These are phyloP conservation scores for Millerozyma miso DNA, from an alignment of 805 yeast genomes.

Conservation along the genomic window DNA sequence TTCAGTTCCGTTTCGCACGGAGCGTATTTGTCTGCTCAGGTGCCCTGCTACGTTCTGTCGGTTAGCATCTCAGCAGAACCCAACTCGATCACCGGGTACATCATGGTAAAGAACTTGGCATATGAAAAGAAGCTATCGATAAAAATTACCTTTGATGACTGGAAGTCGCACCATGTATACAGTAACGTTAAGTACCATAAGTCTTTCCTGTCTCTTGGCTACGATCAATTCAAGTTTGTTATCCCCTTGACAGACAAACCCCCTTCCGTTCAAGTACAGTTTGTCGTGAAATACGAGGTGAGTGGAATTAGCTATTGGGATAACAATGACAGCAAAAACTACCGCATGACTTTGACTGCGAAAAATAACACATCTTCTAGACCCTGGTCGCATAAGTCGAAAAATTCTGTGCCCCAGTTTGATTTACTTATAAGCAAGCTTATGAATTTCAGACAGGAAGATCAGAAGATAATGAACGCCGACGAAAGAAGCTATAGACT, in stretches of 20 bases:
- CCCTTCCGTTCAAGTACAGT: conserved; percentile 26
- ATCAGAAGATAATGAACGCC: not conserved
- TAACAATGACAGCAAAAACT: conserved; percentile 31
- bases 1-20: not conserved
- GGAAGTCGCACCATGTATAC: conserved; percentile 33
- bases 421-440: conserved; percentile 21
- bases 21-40: not conserved
- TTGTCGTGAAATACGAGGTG: conserved; percentile 31
- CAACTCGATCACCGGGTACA: conserved; percentile 14
- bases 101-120: conserved; percentile 32
- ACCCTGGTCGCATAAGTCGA: conserved; percentile 3
- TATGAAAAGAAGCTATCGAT: conserved; percentile 35
- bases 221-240: conserved; percentile 48
- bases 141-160: conserved; percentile 48
- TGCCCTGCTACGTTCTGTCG: conserved; percentile 32
- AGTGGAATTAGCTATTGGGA: conserved; percentile 33
- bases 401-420: conserved; percentile 13
- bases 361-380: conserved; percentile 2
- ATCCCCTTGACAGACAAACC: conserved; percentile 38
- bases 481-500: not conserved
- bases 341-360: conserved; percentile 31
- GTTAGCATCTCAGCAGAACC: conserved; percentile 25
- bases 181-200: conserved; percentile 17
- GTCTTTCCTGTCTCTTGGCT: conserved; percentile 22
- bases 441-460: conserved; percentile 11